Evolutionary conservation across 805 yeast genomes (phyloP).

Genomic region (Metschnikowia hibisci): DNA sequence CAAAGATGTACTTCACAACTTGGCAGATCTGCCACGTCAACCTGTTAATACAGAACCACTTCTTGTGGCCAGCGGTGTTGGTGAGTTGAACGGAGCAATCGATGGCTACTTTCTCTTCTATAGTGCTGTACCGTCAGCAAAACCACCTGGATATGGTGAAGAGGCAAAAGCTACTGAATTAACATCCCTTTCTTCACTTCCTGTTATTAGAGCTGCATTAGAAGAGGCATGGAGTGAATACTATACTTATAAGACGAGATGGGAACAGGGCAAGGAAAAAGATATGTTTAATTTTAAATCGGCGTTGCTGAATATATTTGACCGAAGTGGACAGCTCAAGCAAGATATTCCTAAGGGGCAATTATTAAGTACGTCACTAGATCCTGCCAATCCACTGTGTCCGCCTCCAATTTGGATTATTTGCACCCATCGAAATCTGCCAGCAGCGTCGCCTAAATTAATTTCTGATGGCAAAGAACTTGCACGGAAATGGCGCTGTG

Average conservation of each 20-base stretch:
- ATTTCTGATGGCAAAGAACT: slow-evolving; percentile 54
- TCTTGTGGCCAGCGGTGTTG: slow-evolving; percentile 73
- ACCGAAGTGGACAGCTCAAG: slow-evolving; percentile 28
- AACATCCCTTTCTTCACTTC: slow-evolving; percentile 33
- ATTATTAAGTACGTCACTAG: slow-evolving; percentile 25
- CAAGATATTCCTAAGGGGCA: slow-evolving; percentile 6
- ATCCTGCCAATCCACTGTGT: slow-evolving; percentile 33
- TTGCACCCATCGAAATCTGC: slow-evolving; percentile 59
- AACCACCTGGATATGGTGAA: slow-evolving; percentile 57
- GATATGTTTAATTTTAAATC: slow-evolving; percentile 61
- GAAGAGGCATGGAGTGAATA: slow-evolving; percentile 75
- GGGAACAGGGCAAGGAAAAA: slow-evolving; percentile 64
- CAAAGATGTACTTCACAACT: slow-evolving; percentile 52
- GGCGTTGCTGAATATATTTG: slow-evolving; percentile 58
- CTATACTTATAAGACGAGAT: slow-evolving; percentile 47
- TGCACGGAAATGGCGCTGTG: slow-evolving; percentile 60
- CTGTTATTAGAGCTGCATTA: slow-evolving; percentile 52
- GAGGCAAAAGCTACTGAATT: slow-evolving; percentile 15
- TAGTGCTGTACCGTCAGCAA: slow-evolving; percentile 59
- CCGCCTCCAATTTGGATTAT: slow-evolving; percentile 66
- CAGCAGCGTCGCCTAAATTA: slow-evolving; percentile 56
- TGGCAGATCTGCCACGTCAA: slow-evolving; percentile 59
- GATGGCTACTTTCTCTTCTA: slow-evolving; percentile 71
- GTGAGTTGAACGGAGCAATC: slow-evolving; percentile 70
- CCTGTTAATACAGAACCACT: slow-evolving; percentile 65